A percentile compares a stretch with the other conserved stretches of the same genome.
Conservation (phyloP, 2,329 filamentous ascomycete genomes). For the Alternaria rosae region DNA sequence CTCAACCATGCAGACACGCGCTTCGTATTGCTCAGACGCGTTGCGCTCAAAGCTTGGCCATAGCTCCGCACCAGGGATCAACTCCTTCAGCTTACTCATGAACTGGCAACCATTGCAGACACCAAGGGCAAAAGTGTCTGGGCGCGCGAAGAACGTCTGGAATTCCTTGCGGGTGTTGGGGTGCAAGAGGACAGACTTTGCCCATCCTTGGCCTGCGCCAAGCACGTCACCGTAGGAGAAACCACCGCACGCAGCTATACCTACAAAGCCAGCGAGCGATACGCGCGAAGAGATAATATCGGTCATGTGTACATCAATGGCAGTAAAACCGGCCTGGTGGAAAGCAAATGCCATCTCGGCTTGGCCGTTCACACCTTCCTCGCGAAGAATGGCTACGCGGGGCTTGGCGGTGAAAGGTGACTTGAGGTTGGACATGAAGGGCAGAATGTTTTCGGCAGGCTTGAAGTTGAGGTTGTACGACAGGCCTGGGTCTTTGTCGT, state of each 20-base stretch:
- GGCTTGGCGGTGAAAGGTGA: constrained; percentile 69
- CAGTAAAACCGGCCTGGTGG: constrained; percentile 86
- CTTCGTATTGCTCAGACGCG: constrained; percentile 87
- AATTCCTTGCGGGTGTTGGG: constrained; percentile 78
- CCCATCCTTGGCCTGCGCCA: constrained; percentile 96
- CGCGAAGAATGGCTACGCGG: constrained; percentile 88
- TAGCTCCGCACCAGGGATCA: constrained; percentile 81
- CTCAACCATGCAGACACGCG: constrained; percentile 83
- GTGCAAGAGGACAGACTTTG: constrained; percentile 89
- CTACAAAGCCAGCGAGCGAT: constrained; percentile 82
- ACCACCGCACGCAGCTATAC: constrained; percentile 92
- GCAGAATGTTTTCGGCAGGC: constrained; percentile 77
- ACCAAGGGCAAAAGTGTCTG: constrained; percentile 90
- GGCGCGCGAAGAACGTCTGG: constrained; percentile 81
- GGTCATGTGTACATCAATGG: constrained; percentile 96
- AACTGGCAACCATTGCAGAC: constrained; percentile 99
- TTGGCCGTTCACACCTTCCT: constrained; percentile 94
- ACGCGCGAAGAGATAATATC: constrained; percentile 81
- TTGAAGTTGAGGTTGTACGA: constrained; percentile 84
- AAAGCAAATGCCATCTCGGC: constrained; percentile 99
- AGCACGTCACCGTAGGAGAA: constrained; percentile 95
- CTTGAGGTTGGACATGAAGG: constrained; percentile 69
- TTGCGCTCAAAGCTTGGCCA: constrained; percentile 93
- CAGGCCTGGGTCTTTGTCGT: constrained; percentile 81
- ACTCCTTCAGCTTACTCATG: constrained; percentile 78